These are phyloP conservation scores for Solanum sejunctum DNA, from an alignment of 257 asterid species.

Conservation along the genomic window DNA sequence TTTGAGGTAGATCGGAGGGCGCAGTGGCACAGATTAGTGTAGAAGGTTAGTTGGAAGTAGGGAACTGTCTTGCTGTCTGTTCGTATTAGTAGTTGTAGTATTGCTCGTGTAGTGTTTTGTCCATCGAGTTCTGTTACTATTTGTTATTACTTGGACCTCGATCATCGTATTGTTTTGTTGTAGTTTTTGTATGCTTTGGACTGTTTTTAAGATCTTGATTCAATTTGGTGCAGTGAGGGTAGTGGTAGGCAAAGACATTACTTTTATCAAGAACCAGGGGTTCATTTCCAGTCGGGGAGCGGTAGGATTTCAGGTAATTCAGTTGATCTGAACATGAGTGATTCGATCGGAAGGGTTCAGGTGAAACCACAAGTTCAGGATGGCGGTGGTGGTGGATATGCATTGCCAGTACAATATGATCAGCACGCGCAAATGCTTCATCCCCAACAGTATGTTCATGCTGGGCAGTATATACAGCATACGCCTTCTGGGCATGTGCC, in stretches of 20 bases:
- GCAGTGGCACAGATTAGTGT: background rate
- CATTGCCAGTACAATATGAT: constrained; percentile 38
- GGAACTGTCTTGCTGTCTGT: background rate
- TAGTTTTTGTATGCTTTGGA: background rate
- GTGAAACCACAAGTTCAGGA: constrained; percentile 56
- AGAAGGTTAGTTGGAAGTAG: background rate
- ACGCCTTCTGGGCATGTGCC: constrained; percentile 54
- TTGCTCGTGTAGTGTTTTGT: background rate
- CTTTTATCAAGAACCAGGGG: constrained; percentile 45
- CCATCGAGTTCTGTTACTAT: background rate
- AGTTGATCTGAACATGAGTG: constrained; percentile 32
- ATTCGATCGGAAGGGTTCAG: constrained; percentile 37
- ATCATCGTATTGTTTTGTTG: background rate
- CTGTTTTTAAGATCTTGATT: background rate
- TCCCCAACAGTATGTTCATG: constrained; percentile 54
- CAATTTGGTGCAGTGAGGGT: constrained; percentile 49
- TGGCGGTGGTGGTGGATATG: constrained; percentile 32
- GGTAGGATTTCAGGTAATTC: constrained; percentile 26
- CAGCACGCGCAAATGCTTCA: constrained; percentile 70
- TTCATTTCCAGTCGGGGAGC: constrained; percentile 44
- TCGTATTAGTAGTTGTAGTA: background rate
- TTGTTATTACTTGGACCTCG: background rate
- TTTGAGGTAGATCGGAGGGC: too few species aligned
- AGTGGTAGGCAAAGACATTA: constrained; percentile 67
- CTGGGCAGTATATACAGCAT: constrained; percentile 48